phyloP scores from a whole-genome alignment of 768 basidiomycete species.

The Lactarius vividus region DNA sequence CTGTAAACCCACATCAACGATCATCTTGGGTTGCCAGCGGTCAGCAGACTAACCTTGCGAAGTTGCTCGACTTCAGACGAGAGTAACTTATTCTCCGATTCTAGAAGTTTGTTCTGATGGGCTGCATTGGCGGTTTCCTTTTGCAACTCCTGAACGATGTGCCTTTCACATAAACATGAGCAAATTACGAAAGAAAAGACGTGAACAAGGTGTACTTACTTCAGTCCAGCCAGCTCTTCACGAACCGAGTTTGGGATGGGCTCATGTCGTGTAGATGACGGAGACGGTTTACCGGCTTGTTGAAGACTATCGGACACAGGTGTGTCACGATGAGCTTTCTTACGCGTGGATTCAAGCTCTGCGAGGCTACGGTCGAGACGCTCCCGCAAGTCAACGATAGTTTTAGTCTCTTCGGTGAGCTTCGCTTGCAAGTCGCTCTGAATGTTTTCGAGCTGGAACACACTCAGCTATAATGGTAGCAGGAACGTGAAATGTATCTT shows the following conservation, averaged over 20 bases:
- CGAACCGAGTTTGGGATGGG: constrained; percentile 37
- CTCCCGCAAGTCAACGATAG: constrained; percentile 31
- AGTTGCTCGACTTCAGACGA: constrained; percentile 66
- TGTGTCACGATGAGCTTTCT: constrained; percentile 59
- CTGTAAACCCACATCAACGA: constrained; percentile 37
- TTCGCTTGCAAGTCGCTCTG: constrained; percentile 12
- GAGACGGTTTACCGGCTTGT: constrained; percentile 33
- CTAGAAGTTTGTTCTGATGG: constrained; percentile 68
- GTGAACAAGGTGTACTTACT: constrained; percentile 45
- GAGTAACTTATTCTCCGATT: constrained; percentile 73
- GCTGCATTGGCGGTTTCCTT: constrained; percentile 66
- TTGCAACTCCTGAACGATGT: constrained; percentile 86
- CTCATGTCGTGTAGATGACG: constrained; percentile 46
- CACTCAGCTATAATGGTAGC: neutral
- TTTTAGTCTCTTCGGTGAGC: constrained; percentile 20
- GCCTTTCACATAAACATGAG: constrained; percentile 41
- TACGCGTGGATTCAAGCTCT: constrained; percentile 57
- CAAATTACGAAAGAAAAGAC: neutral
- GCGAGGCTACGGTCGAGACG: constrained; percentile 40
- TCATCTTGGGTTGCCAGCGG: neutral
- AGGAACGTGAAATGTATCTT: neutral
- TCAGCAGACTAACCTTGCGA: constrained; percentile 51
- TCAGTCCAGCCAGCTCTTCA: constrained; percentile 81
- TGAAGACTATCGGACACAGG: constrained; percentile 41
- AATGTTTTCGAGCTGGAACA: constrained; percentile 15